Conservation (phyloP, 1,284 basidiomycete species). For the Schizophyllum amplum region DNA sequence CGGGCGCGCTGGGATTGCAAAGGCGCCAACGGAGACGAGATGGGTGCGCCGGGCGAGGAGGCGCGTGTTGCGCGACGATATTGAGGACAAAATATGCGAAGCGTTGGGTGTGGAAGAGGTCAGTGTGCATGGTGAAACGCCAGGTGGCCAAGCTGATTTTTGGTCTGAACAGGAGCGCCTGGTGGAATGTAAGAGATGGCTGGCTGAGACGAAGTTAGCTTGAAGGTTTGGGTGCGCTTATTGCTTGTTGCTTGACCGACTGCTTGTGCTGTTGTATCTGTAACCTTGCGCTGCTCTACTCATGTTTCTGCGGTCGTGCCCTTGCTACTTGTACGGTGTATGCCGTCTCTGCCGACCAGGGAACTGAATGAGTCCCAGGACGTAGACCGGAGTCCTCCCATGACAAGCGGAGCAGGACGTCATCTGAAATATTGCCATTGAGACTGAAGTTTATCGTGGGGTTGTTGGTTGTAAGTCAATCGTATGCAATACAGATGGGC, state of each 20-base stretch:
- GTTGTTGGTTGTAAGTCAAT: no score
- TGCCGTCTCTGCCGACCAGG: no score
- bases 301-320: no score
- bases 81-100: conserved; percentile 37
- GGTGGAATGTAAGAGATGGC: background rate
- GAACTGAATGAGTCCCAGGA: no score
- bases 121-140: conserved; percentile 12
- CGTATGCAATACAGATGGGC: no score
- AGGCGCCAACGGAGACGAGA: conserved; percentile 13
- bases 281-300: no score
- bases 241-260: background rate
- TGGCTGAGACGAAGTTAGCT: background rate
- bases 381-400: no score
- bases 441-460: no score
- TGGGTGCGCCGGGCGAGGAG: conserved; percentile 22
- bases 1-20: conserved; percentile 5
- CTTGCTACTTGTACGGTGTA: no score
- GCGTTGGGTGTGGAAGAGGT: conserved; percentile 35
- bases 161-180: background rate
- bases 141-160: no score
- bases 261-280: background rate
- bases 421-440: no score
- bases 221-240: background rate
- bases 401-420: no score
- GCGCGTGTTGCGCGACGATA: conserved; percentile 22